phyloP scores from a whole-genome alignment of 768 basidiomycete genomes.

The Leccinum ochraceum region DNA sequence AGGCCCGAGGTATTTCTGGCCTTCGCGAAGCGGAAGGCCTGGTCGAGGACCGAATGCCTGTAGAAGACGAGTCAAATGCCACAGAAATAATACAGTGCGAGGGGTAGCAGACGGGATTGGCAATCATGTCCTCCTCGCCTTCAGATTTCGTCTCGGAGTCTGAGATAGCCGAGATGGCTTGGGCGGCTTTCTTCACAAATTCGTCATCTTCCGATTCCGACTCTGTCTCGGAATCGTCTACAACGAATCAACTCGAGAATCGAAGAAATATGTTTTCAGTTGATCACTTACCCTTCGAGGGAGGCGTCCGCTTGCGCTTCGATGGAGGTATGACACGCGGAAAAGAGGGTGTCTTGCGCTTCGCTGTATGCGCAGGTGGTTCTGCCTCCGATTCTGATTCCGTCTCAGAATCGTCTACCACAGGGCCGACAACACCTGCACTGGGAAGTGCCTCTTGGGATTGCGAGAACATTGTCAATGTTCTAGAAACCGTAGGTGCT shows the following conservation, averaged over 20 bases:
- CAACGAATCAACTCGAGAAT: neutral
- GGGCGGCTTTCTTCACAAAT: constrained; percentile 9
- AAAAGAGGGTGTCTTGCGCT: constrained; percentile 29
- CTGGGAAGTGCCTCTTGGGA: constrained; percentile 7
- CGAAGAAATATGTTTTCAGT: neutral
- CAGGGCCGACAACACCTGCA: neutral
- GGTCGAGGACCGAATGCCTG: constrained; percentile 53
- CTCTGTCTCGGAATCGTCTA: constrained; percentile 50
- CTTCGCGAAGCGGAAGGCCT: constrained; percentile 48
- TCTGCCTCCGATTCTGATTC: constrained; percentile 36
- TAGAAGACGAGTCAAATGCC: constrained; percentile 2
- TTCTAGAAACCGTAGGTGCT: constrained; percentile 25
- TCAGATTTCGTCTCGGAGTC: constrained; percentile 50
- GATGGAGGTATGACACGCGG: constrained; percentile 7
- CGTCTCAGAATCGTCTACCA: constrained; percentile 30
- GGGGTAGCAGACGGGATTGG: constrained; percentile 30
- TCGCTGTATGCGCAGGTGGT: constrained; percentile 6
- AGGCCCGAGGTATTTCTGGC: constrained; percentile 44
- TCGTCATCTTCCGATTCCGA: constrained; percentile 40
- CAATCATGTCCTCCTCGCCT: constrained; percentile 34
- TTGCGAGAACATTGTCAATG: constrained; percentile 14
- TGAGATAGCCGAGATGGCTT: constrained; percentile 8
- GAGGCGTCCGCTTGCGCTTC: constrained; percentile 22
- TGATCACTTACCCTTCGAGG: constrained; percentile 19
- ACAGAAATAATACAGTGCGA: neutral